These are phyloP conservation scores for Rhizomucor miehei DNA, from an alignment of 371 early-diverging fungal genomes.

Conservation along the genomic window DNA sequence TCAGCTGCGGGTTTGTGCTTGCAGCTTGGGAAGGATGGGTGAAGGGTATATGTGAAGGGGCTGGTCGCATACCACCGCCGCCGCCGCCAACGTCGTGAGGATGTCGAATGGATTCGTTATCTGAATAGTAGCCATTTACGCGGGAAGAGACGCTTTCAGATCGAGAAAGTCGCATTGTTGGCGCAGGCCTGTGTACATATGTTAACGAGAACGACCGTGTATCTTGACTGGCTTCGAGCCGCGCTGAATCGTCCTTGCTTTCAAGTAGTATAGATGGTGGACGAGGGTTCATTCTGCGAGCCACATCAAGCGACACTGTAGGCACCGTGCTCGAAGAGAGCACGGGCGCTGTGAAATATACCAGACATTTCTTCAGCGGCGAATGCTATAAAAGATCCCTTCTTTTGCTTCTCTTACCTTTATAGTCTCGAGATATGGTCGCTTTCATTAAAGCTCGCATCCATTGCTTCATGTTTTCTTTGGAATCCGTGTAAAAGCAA, in stretches of 20 bases:
- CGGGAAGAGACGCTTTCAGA: slow-evolving; percentile 11
- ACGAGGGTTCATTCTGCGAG: slow-evolving; percentile 60
- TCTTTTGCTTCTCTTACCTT: slow-evolving; percentile 24
- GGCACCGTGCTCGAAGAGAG: slow-evolving; percentile 66
- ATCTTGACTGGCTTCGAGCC: background rate
- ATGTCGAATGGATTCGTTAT: background rate
- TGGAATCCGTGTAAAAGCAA: slow-evolving; percentile 63
- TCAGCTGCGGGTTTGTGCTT: slow-evolving; percentile 5
- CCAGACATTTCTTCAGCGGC: background rate
- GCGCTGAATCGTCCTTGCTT: slow-evolving; percentile 10
- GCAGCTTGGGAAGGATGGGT: slow-evolving; percentile 2
- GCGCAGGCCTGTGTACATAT: background rate
- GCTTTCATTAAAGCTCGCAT: slow-evolving; percentile 70
- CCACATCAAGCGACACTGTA: slow-evolving; percentile 60
- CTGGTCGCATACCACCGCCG: background rate
- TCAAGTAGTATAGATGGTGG: slow-evolving; percentile 54
- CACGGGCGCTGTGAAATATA: slow-evolving; percentile 50
- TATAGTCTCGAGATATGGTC: slow-evolving; percentile 60
- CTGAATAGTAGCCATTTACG: background rate
- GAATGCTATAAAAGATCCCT: background rate
- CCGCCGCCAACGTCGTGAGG: background rate
- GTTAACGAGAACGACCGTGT: background rate
- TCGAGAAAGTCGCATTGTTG: slow-evolving; percentile 13
- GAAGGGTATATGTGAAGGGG: background rate
- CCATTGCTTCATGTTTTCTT: slow-evolving; percentile 56